phyloP scores from a whole-genome alignment of 1,139 yeast species.

The Protomyces arabidopsidicola region DNA sequence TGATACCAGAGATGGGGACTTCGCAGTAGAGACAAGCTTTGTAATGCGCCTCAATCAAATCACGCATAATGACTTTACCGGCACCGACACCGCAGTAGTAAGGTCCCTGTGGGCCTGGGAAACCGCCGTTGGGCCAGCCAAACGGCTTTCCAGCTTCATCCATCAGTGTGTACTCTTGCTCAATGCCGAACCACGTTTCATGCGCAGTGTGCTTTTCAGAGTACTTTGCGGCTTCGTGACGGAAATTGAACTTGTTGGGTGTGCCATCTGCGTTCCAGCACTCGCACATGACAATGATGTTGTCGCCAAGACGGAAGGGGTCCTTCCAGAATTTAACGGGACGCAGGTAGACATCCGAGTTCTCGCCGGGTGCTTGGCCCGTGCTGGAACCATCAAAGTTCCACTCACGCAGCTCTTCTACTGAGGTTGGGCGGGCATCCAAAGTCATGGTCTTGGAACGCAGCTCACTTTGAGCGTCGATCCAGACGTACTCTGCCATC shows the following conservation, averaged over 20 bases:
- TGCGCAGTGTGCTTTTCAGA: conserved; percentile 87
- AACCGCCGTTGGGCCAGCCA: conserved; percentile 99
- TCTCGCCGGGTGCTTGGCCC: conserved; percentile 97
- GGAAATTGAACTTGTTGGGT: conserved; percentile 96
- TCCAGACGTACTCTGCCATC: conserved; percentile 97
- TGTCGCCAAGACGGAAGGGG: conserved; percentile 97
- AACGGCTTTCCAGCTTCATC: conserved; percentile 85
- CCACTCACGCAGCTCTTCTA: conserved; percentile 96
- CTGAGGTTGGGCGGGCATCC: conserved; percentile 57
- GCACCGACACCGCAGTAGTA: conserved; percentile 99
- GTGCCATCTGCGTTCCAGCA: conserved; percentile 99
- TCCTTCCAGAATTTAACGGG: conserved; percentile 93
- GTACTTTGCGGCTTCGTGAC: conserved; percentile 94
- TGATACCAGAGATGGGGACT: conserved; percentile 84
- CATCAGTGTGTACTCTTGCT: conserved; percentile 95
- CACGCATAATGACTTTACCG: conserved; percentile 97
- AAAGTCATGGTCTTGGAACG: conserved; percentile 94
- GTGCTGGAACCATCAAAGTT: conserved; percentile 99
- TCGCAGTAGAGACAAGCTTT: conserved; percentile 95
- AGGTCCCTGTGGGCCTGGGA: conserved; percentile 99
- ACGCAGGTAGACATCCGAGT: conserved; percentile 89
- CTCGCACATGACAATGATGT: conserved; percentile 88
- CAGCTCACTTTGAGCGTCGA: conserved; percentile 84
- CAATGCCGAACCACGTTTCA: conserved; percentile 94
- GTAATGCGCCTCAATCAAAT: conserved; percentile 97